Evolutionary conservation across 805 yeast species (phyloP).

Genomic region (Spathaspora sp.): DNA sequence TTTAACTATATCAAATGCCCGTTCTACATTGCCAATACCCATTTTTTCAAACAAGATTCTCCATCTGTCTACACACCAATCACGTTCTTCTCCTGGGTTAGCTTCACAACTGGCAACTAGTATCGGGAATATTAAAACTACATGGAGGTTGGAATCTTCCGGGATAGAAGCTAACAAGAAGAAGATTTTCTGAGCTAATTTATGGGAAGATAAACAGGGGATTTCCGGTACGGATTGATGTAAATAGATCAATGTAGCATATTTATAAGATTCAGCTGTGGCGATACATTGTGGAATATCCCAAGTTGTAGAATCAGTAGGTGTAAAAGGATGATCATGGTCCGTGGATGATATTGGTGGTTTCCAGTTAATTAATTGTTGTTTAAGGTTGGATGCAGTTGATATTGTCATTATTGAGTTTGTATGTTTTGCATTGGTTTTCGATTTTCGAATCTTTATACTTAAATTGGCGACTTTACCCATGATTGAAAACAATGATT

Average conservation of each 20-base stretch:
- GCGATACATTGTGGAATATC: slow-evolving; percentile 60
- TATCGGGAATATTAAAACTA: slow-evolving; percentile 63
- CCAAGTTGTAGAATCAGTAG: slow-evolving; percentile 21
- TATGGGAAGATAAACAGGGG: slow-evolving; percentile 51
- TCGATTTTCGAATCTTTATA: slow-evolving; percentile 40
- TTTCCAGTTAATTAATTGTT: slow-evolving; percentile 53
- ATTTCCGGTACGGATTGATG: slow-evolving; percentile 73
- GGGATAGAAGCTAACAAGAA: slow-evolving; percentile 63
- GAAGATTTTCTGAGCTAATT: slow-evolving; percentile 56
- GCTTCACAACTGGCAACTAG: slow-evolving; percentile 68
- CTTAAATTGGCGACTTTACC: slow-evolving; percentile 61
- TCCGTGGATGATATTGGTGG: slow-evolving; percentile 41
- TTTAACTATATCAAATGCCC: slow-evolving; percentile 64
- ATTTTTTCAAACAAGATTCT: slow-evolving; percentile 45
- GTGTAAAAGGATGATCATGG: slow-evolving; percentile 17
- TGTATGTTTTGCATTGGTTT: slow-evolving; percentile 15
- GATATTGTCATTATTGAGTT: slow-evolving; percentile 49
- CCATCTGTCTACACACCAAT: slow-evolving; percentile 63
- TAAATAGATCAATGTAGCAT: slow-evolving; percentile 53
- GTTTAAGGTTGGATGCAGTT: slow-evolving; percentile 51
- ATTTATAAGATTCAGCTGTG: slow-evolving; percentile 68
- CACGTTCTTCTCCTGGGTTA: slow-evolving; percentile 51
- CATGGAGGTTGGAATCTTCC: slow-evolving; percentile 49
- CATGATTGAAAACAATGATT: slow-evolving; percentile 58
- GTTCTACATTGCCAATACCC: slow-evolving; percentile 65